These are phyloP conservation scores for Luzula sylvatica DNA, from an alignment of 176 grass and related monocot genomes.

Conservation along the genomic window DNA sequence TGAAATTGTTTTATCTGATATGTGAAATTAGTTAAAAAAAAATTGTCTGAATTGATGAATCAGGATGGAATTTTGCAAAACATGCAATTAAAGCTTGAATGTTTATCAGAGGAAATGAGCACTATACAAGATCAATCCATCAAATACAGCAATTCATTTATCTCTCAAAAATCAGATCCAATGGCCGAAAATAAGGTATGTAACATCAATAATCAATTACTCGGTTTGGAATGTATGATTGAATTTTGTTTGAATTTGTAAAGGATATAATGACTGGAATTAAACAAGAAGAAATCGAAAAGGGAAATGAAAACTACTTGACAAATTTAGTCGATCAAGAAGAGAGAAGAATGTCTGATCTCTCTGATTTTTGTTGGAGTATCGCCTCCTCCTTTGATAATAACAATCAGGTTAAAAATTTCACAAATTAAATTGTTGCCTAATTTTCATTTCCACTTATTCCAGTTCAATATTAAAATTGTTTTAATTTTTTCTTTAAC, in stretches of 20 bases:
- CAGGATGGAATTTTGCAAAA: constrained; percentile 63
- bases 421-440: background rate
- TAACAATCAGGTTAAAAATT: constrained; percentile 43
- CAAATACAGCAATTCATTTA: constrained; percentile 28
- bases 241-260: constrained; percentile 9
- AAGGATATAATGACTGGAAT: constrained; percentile 19
- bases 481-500: background rate
- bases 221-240: background rate
- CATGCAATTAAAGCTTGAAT: constrained; percentile 93
- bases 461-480: background rate
- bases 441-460: background rate
- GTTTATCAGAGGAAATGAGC: constrained; percentile 55
- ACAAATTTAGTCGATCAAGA: constrained; percentile 48
- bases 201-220: background rate
- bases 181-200: constrained; percentile 15
- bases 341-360: constrained; percentile 74
- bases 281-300: constrained; percentile 22
- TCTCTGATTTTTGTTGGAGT: constrained; percentile 91
- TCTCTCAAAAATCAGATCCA: constrained; percentile 1
- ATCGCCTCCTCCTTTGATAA: constrained; percentile 70
- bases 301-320: constrained; percentile 14
- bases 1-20: background rate
- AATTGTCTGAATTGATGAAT: constrained; percentile 4
- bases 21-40: background rate
- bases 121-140: constrained; percentile 37